These are phyloP conservation scores for Tolypocladium sp. DNA, from an alignment of 2,329 filamentous ascomycete genomes.

Conservation along the genomic window DNA sequence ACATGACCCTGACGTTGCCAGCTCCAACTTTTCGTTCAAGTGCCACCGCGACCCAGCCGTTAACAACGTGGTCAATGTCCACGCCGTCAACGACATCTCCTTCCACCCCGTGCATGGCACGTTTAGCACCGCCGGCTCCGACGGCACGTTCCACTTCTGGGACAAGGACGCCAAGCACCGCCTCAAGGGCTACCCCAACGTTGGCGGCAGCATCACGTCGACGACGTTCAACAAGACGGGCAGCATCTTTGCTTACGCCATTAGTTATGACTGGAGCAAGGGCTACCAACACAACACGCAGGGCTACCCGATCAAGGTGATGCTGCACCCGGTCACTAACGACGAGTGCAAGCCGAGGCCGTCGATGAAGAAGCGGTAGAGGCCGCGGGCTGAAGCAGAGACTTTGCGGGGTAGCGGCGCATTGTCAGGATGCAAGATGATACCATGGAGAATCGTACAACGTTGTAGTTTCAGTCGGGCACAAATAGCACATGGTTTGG, in stretches of 20 bases:
- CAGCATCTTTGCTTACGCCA: conserved; percentile 76
- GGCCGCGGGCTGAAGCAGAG: neutral
- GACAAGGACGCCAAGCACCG: conserved; percentile 87
- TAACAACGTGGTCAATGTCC: conserved; percentile 76
- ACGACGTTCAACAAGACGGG: conserved; percentile 88
- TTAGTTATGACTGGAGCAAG: conserved; percentile 98
- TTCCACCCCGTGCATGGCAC: conserved; percentile 96
- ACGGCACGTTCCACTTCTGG: conserved; percentile 97
- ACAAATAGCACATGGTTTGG: neutral
- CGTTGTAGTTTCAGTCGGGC: neutral
- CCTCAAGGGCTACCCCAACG: conserved; percentile 78
- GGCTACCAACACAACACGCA: conserved; percentile 79
- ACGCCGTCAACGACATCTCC: conserved; percentile 92
- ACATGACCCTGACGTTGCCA: conserved; percentile 16
- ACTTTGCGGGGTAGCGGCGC: neutral
- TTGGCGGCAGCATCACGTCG: conserved; percentile 78
- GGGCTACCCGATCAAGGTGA: conserved; percentile 68
- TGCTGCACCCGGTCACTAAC: conserved; percentile 65
- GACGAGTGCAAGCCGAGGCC: conserved; percentile 56
- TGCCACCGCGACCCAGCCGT: conserved; percentile 81
- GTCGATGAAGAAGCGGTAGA: conserved; percentile 49
- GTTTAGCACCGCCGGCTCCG: conserved; percentile 92
- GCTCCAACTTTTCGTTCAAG: conserved; percentile 97
- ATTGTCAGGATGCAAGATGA: neutral
- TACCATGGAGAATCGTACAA: neutral